A percentile compares a stretch with the other conserved stretches of the same genome.
These are phyloP conservation scores for Colletotrichum sp. DNA, from an alignment of 2,329 filamentous ascomycete genomes.

Conservation along the genomic window DNA sequence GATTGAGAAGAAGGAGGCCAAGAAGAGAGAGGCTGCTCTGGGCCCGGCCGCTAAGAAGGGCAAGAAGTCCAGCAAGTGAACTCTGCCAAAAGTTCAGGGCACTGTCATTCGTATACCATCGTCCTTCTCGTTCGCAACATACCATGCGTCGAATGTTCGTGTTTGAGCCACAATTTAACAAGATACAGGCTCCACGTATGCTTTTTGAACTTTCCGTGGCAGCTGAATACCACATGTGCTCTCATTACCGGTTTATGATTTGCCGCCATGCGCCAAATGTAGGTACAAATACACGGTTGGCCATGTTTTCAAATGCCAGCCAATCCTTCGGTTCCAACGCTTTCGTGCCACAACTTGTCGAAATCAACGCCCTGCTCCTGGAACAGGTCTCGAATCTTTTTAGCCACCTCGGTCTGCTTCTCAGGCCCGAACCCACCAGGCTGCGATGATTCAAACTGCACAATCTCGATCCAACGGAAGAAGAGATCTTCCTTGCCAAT, in stretches of 20 bases:
- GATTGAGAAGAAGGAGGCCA: slow-evolving; percentile 60
- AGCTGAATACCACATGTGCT: background rate
- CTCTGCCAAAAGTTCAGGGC: background rate
- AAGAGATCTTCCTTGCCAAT: slow-evolving; percentile 90
- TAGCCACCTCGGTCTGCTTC: slow-evolving; percentile 73
- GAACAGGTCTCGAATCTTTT: slow-evolving; percentile 79
- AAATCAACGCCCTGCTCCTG: slow-evolving; percentile 79
- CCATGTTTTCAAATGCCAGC: slow-evolving; percentile 22
- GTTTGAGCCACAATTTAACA: background rate
- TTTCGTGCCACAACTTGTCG: slow-evolving; percentile 77
- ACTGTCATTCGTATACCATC: background rate
- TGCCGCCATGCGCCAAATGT: background rate
- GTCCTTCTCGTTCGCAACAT: background rate
- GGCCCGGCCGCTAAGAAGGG: slow-evolving; percentile 44
- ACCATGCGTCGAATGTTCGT: background rate
- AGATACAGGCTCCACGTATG: slow-evolving; percentile 2
- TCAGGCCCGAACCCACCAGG: slow-evolving; percentile 81
- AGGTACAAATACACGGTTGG: background rate
- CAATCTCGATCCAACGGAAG: slow-evolving; percentile 90
- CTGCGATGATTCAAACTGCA: slow-evolving; percentile 83
- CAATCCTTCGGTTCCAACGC: slow-evolving; percentile 46
- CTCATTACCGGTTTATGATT: background rate
- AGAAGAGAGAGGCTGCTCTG: slow-evolving; percentile 58
- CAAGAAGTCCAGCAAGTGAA: slow-evolving; percentile 43
- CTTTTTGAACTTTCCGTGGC: background rate